A percentile compares a stretch with the other conserved stretches of the same genome.
Evolutionary conservation across 225 moss, liverwort and hornwort species (phyloP).

Genomic region (Lunularia cruciata): DNA sequence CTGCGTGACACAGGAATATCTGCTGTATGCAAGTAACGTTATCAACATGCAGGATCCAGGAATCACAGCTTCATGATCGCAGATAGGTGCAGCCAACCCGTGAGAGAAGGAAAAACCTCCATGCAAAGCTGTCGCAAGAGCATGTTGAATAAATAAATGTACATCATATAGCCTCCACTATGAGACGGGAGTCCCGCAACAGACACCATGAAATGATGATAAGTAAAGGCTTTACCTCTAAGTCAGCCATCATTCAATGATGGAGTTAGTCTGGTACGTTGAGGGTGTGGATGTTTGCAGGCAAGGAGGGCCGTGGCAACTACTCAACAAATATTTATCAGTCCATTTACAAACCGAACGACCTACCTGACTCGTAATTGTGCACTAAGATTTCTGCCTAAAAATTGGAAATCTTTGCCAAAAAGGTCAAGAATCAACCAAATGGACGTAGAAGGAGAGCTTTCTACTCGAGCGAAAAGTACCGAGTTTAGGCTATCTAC

Average conservation of each 20-base stretch:
- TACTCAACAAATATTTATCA: conserved; percentile 20
- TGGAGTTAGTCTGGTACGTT: background rate
- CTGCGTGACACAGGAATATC: too few relatives aligned
- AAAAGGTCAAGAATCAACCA: background rate
- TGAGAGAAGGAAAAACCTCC: background rate
- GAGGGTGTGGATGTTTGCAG: background rate
- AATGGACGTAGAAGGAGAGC: background rate
- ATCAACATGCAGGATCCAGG: too few relatives aligned
- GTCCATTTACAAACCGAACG: conserved; percentile 24
- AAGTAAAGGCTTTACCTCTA: background rate
- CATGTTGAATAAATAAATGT: conserved; percentile 21
- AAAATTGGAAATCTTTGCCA: conserved; percentile 11
- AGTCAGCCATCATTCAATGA: background rate
- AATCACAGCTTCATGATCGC: too few relatives aligned
- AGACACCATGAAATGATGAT: background rate
- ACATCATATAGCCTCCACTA: conserved; percentile 19
- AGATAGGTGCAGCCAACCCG: too few relatives aligned
- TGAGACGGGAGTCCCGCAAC: conserved; percentile 4
- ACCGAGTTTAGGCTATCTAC: background rate
- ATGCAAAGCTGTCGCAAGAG: conserved; percentile 7
- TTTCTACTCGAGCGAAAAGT: background rate
- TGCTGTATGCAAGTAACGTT: too few relatives aligned
- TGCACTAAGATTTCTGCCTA: conserved; percentile 21
- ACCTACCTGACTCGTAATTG: conserved; percentile 15
- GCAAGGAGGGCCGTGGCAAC: background rate